Base-by-base conservation (phyloP, 805 yeast species). In the Myxozyma vanderwaltii region DNA sequence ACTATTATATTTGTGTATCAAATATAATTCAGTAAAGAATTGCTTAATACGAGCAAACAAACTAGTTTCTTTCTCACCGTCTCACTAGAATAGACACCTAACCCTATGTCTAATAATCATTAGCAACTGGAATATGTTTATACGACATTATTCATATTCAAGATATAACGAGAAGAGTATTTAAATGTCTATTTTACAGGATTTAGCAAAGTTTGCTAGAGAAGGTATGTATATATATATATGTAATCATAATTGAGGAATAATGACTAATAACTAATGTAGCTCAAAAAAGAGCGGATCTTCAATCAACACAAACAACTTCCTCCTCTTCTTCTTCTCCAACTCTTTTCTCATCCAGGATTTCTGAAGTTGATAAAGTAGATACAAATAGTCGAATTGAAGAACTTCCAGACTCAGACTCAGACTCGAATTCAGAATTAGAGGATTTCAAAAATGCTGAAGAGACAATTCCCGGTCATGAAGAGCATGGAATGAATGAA, bases 271-370 rank as follows among this genome's bases (percentile, higher is more conserved):
- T 6, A 6, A 39, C 19, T 7, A 19, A 17, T 17, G 17, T 19
- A 40, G 56, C 50, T 24, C 48, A 52, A 21, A 15, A 26, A 31
- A 17, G 44, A 52, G 56, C 50, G 21, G 50, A 41, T 52, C n/a
- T n/a, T n/a, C 48, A 54, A 46, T 27, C 47, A 19, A 26, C 57
- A n/a, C n/a, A n/a, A 19, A 17, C 40, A 19, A 19, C 51, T 21
- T n/a, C 51, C n/a, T 15, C 51, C 17, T 27, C 58, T 7, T 21
- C 49, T 2, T 38, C 39, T n/a, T 38, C 51, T 8, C 21, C 13
- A 7, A 40, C n/a, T 31, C 29, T 21, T 39, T 7, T 15, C 51
- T 23, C 29, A 21, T 19, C 13, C 51, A 24, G 49, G 19, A 26
- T 23, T 45, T 6, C 24, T 40, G 4, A 40, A 29, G 27, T 31